phyloP scores from a whole-genome alignment of 768 basidiomycete species.

The Hemileccinum impolitum region DNA sequence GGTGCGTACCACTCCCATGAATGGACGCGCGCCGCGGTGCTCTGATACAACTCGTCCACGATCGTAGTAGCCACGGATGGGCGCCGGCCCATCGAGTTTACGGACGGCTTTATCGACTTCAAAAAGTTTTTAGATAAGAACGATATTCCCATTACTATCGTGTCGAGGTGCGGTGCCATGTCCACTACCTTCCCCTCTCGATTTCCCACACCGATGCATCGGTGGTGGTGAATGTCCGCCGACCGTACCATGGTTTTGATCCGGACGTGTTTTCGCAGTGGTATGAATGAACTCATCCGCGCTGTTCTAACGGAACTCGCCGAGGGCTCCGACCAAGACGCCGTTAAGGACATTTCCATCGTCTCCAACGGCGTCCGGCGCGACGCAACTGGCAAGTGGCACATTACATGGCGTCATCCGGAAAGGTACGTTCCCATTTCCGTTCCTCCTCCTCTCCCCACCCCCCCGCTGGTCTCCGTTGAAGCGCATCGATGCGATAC shows the following conservation, averaged over 20 bases:
- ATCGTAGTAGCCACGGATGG: constrained; percentile 11
- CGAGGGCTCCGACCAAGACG: constrained; percentile 49
- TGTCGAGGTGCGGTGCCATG: constrained; percentile 66
- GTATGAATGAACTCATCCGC: constrained; percentile 92
- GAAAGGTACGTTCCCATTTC: constrained; percentile 53
- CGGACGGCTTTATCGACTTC: constrained; percentile 79
- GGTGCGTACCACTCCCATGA: constrained; percentile 34
- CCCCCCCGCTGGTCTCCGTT: neutral
- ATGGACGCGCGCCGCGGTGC: neutral
- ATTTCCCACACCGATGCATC: constrained; percentile 10
- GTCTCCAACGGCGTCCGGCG: constrained; percentile 89
- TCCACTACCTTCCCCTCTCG: neutral
- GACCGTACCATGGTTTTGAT: constrained; percentile 2
- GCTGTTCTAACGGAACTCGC: constrained; percentile 79
- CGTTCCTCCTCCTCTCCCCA: neutral
- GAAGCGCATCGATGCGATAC: neutral
- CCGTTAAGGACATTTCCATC: constrained; percentile 76
- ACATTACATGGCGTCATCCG: constrained; percentile 85
- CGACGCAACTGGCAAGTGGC: constrained; percentile 61
- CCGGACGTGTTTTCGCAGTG: constrained; percentile 42
- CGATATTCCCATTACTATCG: constrained; percentile 87
- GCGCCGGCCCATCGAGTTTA: constrained; percentile 11
- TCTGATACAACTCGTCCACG: neutral
- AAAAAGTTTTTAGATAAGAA: constrained; percentile 76
- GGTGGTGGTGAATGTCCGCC: constrained; percentile 1